Percentiles rank a stretch among this genome's conserved stretches.
phyloP scores from a whole-genome alignment of 177 flowering plant species.

The Vitis hybrid region DNA sequence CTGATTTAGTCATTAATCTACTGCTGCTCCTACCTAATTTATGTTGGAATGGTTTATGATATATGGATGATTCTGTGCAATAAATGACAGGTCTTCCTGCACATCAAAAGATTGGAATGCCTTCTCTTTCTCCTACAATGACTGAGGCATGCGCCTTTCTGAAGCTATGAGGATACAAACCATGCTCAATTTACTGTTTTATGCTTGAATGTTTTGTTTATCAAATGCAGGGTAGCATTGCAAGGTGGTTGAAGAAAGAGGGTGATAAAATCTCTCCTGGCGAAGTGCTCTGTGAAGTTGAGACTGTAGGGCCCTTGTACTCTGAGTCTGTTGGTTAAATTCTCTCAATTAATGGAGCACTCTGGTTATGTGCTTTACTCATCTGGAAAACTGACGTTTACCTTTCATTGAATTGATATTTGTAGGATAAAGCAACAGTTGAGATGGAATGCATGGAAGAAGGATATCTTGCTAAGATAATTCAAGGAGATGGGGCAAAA shows the following conservation, averaged over 20 bases:
- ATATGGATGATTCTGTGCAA: not conserved
- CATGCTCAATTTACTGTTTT: not conserved
- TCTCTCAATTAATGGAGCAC: not conserved
- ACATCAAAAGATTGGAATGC: conserved; percentile 98
- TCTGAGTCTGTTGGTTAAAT: not conserved
- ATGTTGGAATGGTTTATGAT: not conserved
- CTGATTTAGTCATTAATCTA: too few species aligned
- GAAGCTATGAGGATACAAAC: not conserved
- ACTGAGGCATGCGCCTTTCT: conserved; percentile 61
- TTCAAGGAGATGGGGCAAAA: conserved; percentile 83
- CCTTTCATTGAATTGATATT: conserved; percentile 4
- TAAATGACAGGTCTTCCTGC: conserved; percentile 79
- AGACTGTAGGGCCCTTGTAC: conserved; percentile 63
- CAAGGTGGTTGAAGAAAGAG: conserved; percentile 95
- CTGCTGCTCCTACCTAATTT: too few species aligned
- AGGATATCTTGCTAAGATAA: conserved; percentile 89
- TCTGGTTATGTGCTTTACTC: not conserved
- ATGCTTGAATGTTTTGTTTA: conserved; percentile 9
- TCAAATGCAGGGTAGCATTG: conserved; percentile 84
- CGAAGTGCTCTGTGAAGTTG: conserved; percentile 98
- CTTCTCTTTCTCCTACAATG: conserved; percentile 99
- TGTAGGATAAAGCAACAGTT: conserved; percentile 97
- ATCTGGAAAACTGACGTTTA: not conserved
- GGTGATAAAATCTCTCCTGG: conserved; percentile 91
- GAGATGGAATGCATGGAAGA: conserved; percentile 99